Conservation (phyloP, 345 rosid genomes). For the Syzygium aqueum region DNA sequence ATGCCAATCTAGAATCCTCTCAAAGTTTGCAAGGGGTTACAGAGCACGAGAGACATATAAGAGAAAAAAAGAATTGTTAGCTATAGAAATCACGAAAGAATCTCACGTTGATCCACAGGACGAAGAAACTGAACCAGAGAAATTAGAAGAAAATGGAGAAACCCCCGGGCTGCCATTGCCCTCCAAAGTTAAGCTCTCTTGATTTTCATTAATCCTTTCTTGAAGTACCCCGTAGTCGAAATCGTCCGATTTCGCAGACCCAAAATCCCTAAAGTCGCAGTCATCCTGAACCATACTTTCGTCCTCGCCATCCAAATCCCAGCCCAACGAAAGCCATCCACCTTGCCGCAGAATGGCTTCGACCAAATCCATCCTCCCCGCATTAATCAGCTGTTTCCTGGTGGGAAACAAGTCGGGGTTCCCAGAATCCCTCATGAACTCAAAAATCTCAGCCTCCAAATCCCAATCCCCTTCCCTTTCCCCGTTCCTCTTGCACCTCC, state of each 20-base stretch:
- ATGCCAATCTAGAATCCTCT: neutral
- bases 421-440: conserved; percentile 64
- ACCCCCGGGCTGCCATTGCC: conserved; percentile 6
- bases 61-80: neutral
- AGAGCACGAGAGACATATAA: neutral
- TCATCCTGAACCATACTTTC: conserved; percentile 1
- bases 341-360: conserved; percentile 50
- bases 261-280: conserved; percentile 1
- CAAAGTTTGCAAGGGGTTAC: neutral
- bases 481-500: conserved; percentile 34
- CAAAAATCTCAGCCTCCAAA: conserved; percentile 73
- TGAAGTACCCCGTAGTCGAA: conserved; percentile 1
- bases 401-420: conserved; percentile 59
- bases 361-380: conserved; percentile 73
- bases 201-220: conserved; percentile 1
- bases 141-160: conserved; percentile 13
- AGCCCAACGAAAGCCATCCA: conserved; percentile 89
- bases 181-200: conserved; percentile 2
- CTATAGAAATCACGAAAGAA: conserved; percentile 3
- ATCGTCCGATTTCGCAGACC: conserved; percentile 12
- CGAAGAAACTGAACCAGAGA: conserved; percentile 24
- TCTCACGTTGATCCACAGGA: conserved; percentile 57
- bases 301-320: conserved; percentile 53
- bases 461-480: conserved; percentile 36
- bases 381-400: conserved; percentile 49